Percentiles rank a stretch among this genome's conserved stretches.
These are phyloP conservation scores for Trichoderma sp. DNA, from an alignment of 2,329 filamentous ascomycete genomes.

Conservation along the genomic window DNA sequence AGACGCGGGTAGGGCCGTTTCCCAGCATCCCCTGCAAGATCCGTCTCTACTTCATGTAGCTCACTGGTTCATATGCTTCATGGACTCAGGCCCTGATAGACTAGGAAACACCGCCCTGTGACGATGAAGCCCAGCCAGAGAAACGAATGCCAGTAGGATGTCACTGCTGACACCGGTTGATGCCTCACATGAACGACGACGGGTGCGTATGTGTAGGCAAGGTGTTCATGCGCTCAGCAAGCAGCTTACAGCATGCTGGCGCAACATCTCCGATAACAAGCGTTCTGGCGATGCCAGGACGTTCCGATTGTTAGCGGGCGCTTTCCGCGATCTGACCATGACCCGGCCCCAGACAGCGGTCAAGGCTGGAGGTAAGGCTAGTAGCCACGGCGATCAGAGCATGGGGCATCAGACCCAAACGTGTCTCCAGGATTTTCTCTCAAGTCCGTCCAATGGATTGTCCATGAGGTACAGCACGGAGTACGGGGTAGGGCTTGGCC, in stretches of 20 bases:
- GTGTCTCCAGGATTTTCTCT: slow-evolving; percentile 8
- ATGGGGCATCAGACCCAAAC: not conserved
- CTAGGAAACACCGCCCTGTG: not conserved
- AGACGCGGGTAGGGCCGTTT: slow-evolving; percentile 21
- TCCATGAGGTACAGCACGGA: not conserved
- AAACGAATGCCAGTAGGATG: not conserved
- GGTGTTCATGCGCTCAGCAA: not conserved
- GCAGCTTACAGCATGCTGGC: not conserved
- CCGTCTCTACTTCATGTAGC: not conserved
- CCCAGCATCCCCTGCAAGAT: slow-evolving; percentile 6
- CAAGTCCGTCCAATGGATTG: not conserved
- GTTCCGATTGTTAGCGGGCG: slow-evolving; percentile 16
- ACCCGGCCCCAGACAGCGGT: slow-evolving; percentile 2
- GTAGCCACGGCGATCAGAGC: slow-evolving; percentile 4
- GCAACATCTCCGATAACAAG: slow-evolving; percentile 13
- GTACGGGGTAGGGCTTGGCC: not conserved
- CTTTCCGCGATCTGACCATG: not conserved
- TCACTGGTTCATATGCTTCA: no score
- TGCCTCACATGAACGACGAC: not conserved
- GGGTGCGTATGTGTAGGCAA: not conserved
- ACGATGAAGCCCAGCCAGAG: not conserved
- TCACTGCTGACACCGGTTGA: not conserved
- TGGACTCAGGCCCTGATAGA: not conserved
- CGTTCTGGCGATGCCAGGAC: not conserved
- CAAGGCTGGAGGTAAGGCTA: slow-evolving; percentile 1